Evolutionary conservation across 371 early-diverging fungal species (phyloP).

Genomic region (Mucor plumbeus): DNA sequence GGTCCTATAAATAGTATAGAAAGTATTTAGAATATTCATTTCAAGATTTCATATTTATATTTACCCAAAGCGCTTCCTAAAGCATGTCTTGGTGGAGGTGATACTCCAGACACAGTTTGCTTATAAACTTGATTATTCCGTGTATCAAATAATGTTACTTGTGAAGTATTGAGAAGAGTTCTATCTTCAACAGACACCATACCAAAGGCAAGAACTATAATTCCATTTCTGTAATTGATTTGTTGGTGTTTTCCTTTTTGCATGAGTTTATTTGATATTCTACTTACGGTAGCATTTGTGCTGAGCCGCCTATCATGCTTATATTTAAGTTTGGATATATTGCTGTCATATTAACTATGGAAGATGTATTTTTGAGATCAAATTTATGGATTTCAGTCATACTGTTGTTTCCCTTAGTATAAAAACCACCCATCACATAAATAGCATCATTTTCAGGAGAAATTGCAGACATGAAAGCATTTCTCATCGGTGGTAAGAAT

Average conservation of each 20-base stretch:
- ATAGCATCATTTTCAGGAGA: constrained; percentile 9
- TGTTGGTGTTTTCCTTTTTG: background rate
- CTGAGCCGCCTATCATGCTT: background rate
- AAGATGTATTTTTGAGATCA: constrained; percentile 5
- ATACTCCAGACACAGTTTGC: background rate
- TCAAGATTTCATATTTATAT: background rate
- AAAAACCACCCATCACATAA: background rate
- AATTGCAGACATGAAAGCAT: background rate
- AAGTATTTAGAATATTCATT: background rate
- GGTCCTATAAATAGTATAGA: constrained; percentile 3
- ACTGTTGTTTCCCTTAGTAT: too few relatives aligned
- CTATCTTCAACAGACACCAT: background rate
- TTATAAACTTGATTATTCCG: background rate
- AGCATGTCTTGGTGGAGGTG: background rate
- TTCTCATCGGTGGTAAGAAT: background rate
- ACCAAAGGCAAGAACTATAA: constrained; percentile 9
- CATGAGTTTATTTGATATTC: background rate
- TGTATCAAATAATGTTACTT: constrained; percentile 11
- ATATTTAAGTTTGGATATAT: background rate
- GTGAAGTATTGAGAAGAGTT: background rate
- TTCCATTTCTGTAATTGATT: background rate
- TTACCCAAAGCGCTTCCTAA: constrained; percentile 18
- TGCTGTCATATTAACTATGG: background rate
- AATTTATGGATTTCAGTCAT: background rate
- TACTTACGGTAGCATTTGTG: constrained; percentile 11